Conservation (phyloP, 441 rosid species). For the Geranium incanum region DNA sequence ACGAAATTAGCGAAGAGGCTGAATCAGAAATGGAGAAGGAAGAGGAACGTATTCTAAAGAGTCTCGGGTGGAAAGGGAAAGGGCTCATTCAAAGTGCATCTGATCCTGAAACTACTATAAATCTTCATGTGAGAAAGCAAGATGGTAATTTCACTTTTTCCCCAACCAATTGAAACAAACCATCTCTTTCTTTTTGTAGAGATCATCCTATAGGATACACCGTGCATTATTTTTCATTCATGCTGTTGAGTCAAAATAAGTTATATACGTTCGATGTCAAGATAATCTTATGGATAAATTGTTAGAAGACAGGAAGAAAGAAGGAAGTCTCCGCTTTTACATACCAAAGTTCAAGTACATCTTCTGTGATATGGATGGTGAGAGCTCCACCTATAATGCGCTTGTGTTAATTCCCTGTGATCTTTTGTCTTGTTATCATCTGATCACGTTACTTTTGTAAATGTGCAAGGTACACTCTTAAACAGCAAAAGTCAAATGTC, state of each 20-base stretch:
- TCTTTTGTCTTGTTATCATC: conserved; percentile 11
- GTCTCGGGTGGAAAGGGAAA: conserved; percentile 91
- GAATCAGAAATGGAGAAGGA: conserved; percentile 91
- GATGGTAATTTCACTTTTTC: conserved; percentile 44
- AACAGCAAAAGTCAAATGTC: conserved; percentile 71
- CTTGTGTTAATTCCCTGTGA: conserved; percentile 12
- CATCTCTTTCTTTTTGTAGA: background rate
- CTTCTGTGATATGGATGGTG: conserved; percentile 98
- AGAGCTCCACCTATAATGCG: conserved; percentile 22
- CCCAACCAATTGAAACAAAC: background rate
- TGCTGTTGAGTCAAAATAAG: conserved; percentile 12
- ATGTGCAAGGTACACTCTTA: conserved; percentile 60
- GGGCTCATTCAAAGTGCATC: conserved; percentile 80
- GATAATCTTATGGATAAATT: conserved; percentile 34
- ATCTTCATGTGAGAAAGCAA: conserved; percentile 32
- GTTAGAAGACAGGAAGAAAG: conserved; percentile 80
- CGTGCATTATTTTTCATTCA: conserved; percentile 4
- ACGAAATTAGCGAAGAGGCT: conserved; percentile 82
- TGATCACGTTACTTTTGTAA: conserved; percentile 23
- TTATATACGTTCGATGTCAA: conserved; percentile 17
- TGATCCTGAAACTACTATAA: conserved; percentile 36
- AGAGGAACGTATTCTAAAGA: conserved; percentile 61
- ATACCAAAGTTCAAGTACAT: conserved; percentile 83
- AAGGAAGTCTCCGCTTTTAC: conserved; percentile 73
- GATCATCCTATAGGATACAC: background rate